Conservation (phyloP, 176 grass and related monocot species). For the Eragrostis nindensis region DNA sequence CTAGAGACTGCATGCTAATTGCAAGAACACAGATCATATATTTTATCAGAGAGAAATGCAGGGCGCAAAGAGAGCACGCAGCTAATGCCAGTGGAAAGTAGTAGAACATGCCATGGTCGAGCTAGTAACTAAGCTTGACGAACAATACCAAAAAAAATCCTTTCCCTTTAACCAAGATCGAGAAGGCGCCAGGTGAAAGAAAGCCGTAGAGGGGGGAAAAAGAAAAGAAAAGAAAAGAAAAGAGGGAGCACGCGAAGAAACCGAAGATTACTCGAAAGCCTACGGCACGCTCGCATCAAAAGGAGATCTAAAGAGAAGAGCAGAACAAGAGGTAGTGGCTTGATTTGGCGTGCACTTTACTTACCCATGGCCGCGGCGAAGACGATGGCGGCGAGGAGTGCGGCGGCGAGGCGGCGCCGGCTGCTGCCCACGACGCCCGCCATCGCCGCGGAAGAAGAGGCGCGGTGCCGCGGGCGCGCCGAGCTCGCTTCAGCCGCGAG, state of each 20-base stretch:
- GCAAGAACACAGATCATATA: too few species aligned
- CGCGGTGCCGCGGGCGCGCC: too few species aligned
- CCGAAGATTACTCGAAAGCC: neutral
- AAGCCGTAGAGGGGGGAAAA: neutral
- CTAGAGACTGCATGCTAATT: too few species aligned
- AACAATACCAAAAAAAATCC: too few species aligned
- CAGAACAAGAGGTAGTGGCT: neutral
- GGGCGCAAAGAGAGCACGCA: neutral
- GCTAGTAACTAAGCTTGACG: neutral
- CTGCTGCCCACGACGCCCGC: slow-evolving; percentile 1
- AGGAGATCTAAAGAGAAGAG: neutral
- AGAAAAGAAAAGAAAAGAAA: too few species aligned
- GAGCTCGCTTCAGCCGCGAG: too few species aligned
- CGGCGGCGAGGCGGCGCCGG: slow-evolving; percentile 5
- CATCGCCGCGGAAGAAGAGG: neutral
- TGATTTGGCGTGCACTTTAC: neutral
- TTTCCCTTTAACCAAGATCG: neutral
- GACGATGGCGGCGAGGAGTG: neutral
- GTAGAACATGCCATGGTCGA: neutral
- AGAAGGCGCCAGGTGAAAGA: neutral
- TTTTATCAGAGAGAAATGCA: neutral
- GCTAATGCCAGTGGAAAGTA: neutral
- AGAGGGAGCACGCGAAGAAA: neutral
- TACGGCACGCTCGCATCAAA: neutral
- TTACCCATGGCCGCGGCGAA: slow-evolving; percentile 38